Evolutionary conservation across 306 rosid species (phyloP).

Genomic region (Medicago ruthenica): DNA sequence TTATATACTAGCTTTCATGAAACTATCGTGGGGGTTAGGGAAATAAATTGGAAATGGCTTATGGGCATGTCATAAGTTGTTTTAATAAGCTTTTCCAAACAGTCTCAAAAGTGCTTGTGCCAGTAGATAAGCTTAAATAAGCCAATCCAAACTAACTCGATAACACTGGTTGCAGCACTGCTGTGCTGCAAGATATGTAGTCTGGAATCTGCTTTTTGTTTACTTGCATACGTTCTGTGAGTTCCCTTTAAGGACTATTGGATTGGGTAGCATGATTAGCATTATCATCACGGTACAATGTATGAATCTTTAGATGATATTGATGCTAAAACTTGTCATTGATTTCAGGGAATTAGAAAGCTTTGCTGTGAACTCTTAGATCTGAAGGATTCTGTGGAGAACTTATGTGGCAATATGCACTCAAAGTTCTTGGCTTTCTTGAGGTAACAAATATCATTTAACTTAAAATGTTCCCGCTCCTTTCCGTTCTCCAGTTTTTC

Average conservation of each 20-base stretch:
- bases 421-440: slow-evolving; percentile 90
- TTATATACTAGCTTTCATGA: not conserved
- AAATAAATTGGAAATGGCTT: not conserved
- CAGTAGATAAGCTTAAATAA: not conserved
- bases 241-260: slow-evolving; percentile 20
- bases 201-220: slow-evolving; percentile 19
- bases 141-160: not conserved
- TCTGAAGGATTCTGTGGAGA: slow-evolving; percentile 95
- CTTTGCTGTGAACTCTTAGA: slow-evolving; percentile 94
- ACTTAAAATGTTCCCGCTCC: slow-evolving; percentile 17
- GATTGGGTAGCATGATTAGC: slow-evolving; percentile 9
- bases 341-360: slow-evolving; percentile 86
- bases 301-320: slow-evolving; percentile 12
- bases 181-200: not conserved
- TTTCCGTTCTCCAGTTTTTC: slow-evolving; percentile 27
- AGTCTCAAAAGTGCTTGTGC: not conserved
- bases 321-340: slow-evolving; percentile 27
- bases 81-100: not conserved
- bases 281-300: slow-evolving; percentile 8
- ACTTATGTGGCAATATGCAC: slow-evolving; percentile 89
- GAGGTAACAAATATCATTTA: slow-evolving; percentile 58
- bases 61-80: not conserved
- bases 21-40: not conserved
- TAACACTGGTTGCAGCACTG: not conserved
- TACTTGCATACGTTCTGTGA: slow-evolving; percentile 22